Evolutionary conservation across 768 basidiomycete genomes (phyloP), one percentile per base, ranked within the genome.

Genomic region (Zangia roseola): DNA sequence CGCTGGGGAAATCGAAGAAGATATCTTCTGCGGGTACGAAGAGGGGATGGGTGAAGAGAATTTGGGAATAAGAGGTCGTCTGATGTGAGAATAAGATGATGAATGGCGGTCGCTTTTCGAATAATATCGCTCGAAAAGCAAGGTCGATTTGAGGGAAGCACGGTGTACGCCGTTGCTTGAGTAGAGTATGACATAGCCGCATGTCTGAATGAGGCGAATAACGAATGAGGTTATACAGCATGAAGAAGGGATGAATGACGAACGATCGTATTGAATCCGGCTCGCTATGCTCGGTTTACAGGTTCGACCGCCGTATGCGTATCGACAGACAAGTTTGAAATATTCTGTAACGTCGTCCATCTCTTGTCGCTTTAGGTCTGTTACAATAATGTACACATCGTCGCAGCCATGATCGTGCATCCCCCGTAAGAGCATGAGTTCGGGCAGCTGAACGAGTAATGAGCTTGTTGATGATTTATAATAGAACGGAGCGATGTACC

Each of bases 121-220:
- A 76, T 4, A 89, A 74, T 57, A 89, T 83, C 12, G 86, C 86
- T 33, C 87, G 84, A 45, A 89, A 74, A 30, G 82, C 81, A 50
- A 89, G 78, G 68, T 89, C 87, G 68, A 89, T 85, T 67, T 89
- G 87, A 6, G 87, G 87, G 65, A 89, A 88, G 65, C 87, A 89
- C 0, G 87, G 87, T 6, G 79, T 83, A n/a, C 87, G 79, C 28
- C 79, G 79, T 59, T 86, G 83, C 37, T 80, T 79, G 49, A 81
- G 77, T 44, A 89, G 73, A 10, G 80, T 78, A 59, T 87, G 84
- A 49, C 74, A 80, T 39, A 89, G 68, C 21, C 82, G 82, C 77
- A 86, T 86, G 64, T 89, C 77, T 77, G 47, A 21, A 48, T 16
- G 45, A 26, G 39, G 26, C 8, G 19, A 43, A 47, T 21, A 16